These are phyloP conservation scores for Leccinum variicolor DNA, from an alignment of 768 basidiomycete species.

Conservation along the genomic window DNA sequence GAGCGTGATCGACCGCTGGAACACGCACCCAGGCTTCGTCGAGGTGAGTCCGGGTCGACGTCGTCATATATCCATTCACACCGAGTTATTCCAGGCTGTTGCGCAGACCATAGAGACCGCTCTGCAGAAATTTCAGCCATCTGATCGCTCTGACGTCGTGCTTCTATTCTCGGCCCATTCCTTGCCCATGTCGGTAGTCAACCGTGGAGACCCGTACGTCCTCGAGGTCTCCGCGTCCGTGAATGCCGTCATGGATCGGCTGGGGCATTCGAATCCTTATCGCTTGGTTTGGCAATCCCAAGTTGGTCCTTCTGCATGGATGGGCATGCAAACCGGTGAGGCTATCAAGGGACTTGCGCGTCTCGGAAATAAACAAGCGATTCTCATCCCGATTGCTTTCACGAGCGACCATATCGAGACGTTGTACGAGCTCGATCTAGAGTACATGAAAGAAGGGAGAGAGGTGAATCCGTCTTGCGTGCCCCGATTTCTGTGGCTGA, in stretches of 20 bases:
- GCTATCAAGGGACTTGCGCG: constrained; percentile 85
- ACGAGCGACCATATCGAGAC: constrained; percentile 99
- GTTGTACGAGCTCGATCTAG: constrained; percentile 91
- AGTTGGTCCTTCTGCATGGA: constrained; percentile 97
- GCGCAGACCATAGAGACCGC: constrained; percentile 85
- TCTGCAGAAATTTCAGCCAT: constrained; percentile 71
- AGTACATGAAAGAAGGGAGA: constrained; percentile 87
- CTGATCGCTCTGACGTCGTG: constrained; percentile 69
- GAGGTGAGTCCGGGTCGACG: constrained; percentile 57
- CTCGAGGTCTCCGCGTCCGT: constrained; percentile 95
- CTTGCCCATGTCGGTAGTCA: constrained; percentile 95
- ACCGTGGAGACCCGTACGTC: constrained; percentile 97
- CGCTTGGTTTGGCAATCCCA: constrained; percentile 97
- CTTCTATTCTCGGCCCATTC: constrained; percentile 97
- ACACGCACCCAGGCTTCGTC: constrained; percentile 89
- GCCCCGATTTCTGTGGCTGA: not conserved
- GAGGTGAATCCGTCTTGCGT: constrained; percentile 54
- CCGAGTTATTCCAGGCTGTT: constrained; percentile 59
- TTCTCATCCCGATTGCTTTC: constrained; percentile 95
- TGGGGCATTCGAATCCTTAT: constrained; percentile 79
- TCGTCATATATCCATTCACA: not conserved
- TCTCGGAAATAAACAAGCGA: constrained; percentile 68
- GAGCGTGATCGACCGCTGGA: constrained; percentile 99
- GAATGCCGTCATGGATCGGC: constrained; percentile 85
- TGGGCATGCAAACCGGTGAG: constrained; percentile 94